phyloP scores from a whole-genome alignment of 2,329 filamentous ascomycete species.

The Fusarium kyushuense region DNA sequence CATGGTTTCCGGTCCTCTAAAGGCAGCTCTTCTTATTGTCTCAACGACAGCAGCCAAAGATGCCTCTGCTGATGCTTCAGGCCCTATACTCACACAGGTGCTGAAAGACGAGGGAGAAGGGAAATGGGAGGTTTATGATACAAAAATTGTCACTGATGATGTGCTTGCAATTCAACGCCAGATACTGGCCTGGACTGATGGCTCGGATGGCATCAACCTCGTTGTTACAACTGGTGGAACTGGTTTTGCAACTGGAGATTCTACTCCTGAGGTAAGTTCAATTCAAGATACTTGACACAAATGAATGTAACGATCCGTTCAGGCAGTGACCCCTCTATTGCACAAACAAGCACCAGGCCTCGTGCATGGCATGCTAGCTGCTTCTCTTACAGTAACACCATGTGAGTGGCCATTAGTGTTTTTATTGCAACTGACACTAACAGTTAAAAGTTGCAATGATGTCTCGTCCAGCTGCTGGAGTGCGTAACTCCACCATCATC shows the following conservation, averaged over 20 bases:
- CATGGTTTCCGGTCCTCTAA: slow-evolving; percentile 62
- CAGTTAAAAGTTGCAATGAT: slow-evolving; percentile 85
- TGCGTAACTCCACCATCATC: slow-evolving; percentile 83
- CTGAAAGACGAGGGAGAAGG: slow-evolving; percentile 74
- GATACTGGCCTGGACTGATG: slow-evolving; percentile 80
- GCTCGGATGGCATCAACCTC: slow-evolving; percentile 73
- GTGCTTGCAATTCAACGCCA: slow-evolving; percentile 78
- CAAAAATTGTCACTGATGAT: slow-evolving; percentile 84
- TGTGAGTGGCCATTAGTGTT: slow-evolving; percentile 68
- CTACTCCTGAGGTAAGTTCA: slow-evolving; percentile 81
- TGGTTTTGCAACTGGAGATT: slow-evolving; percentile 86
- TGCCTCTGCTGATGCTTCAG: slow-evolving; percentile 81
- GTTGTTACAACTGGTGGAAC: slow-evolving; percentile 93
- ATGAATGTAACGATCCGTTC: background rate
- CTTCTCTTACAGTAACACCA: slow-evolving; percentile 86
- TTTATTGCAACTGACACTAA: slow-evolving; percentile 10
- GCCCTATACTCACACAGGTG: slow-evolving; percentile 73
- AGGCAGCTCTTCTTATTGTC: slow-evolving; percentile 83
- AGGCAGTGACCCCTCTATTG: slow-evolving; percentile 81
- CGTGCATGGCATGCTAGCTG: slow-evolving; percentile 93
- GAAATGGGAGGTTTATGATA: slow-evolving; percentile 77
- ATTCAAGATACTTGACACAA: background rate
- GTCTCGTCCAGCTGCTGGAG: slow-evolving; percentile 91
- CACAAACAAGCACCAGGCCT: slow-evolving; percentile 89
- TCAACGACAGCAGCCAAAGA: slow-evolving; percentile 90